Base-by-base conservation (phyloP, 1,284 basidiomycete species). In the Cryptococcus amylolentus region DNA sequence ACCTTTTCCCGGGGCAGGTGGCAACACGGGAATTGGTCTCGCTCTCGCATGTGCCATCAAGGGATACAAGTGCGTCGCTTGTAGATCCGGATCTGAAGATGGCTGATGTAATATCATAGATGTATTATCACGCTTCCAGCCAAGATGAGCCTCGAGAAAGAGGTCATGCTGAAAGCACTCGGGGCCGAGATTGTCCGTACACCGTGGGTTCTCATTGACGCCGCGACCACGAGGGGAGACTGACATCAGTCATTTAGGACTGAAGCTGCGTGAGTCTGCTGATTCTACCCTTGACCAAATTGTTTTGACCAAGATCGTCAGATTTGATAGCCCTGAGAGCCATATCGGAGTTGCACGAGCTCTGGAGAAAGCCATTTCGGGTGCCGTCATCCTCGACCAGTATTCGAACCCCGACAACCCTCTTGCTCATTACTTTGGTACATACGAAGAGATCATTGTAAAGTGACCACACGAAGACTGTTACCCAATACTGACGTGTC, bases 61-160 rank as follows among this genome's bases (percentile, higher is more conserved):
- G 61, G 77, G 77, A 16, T 75, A 76, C 63, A 65, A 69, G 67
- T 72, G 47, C 54, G 69, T 57, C 44, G 18, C 14, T 18, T 39
- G 26, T 20, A 82, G 84, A 23, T 23, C 72, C 77, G 84, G 85
- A 89, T 88, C 88, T 88, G 79, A 90, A 89, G 16, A 16, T n/a
- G 83, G 84, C 86, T 38, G 87, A 86, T 42, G 40, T 49, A 14
- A 18, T 9, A 12, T 44, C 18, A 14, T 63, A 73, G 77, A 51
- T 81, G 78, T 68, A 93, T 98, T 73, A 98, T 98, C 76, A 94
- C 91, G 55, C 81, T 96, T 72, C 95, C 94, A 49, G 87, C 93
- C 72, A 98, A 98, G 81, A 98, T 98, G 95, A 92, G 89, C 4
- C 78, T 87, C 57, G 94, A 98, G 79, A 98, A 98, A 78, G 92